phyloP scores from a whole-genome alignment of 192 early-diverging fungal species.

The Coemansia sp. region DNA sequence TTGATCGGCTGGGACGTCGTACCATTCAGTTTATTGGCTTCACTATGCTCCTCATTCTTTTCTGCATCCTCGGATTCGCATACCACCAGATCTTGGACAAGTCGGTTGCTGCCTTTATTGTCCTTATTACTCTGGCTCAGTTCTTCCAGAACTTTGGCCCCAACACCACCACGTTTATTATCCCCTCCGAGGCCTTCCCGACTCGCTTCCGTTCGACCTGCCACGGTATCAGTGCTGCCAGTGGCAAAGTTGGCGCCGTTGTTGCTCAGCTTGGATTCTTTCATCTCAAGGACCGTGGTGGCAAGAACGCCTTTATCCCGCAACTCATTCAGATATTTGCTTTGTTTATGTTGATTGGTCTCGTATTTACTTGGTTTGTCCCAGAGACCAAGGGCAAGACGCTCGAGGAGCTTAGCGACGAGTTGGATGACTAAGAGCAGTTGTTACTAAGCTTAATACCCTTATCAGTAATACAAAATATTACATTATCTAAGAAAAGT shows the following conservation, averaged over 20 bases:
- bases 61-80: slow-evolving; percentile 72
- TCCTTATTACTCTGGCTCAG: slow-evolving; percentile 61
- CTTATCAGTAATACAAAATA: too few relatives aligned
- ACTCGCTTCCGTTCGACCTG: slow-evolving; percentile 78
- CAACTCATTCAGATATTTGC: slow-evolving; percentile 73
- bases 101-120: slow-evolving; percentile 59
- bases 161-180: slow-evolving; percentile 84
- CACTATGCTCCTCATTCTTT: slow-evolving; percentile 70
- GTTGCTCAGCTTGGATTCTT: slow-evolving; percentile 68
- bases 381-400: slow-evolving; percentile 56
- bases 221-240: slow-evolving; percentile 77
- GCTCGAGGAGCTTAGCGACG: slow-evolving; percentile 51
- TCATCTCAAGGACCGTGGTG: slow-evolving; percentile 67
- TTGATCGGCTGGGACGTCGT: slow-evolving; percentile 86
- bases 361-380: slow-evolving; percentile 51
- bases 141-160: slow-evolving; percentile 96
- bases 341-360: slow-evolving; percentile 72
- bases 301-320: slow-evolving; percentile 57
- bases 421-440: slow-evolving; percentile 42
- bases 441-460: not conserved
- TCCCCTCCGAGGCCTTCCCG: slow-evolving; percentile 77
- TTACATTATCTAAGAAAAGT: not conserved
- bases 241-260: slow-evolving; percentile 75
- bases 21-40: slow-evolving; percentile 90
- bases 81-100: slow-evolving; percentile 61